Conservation (phyloP, 306 rosid genomes). For the Lathyrus tuberosus region DNA sequence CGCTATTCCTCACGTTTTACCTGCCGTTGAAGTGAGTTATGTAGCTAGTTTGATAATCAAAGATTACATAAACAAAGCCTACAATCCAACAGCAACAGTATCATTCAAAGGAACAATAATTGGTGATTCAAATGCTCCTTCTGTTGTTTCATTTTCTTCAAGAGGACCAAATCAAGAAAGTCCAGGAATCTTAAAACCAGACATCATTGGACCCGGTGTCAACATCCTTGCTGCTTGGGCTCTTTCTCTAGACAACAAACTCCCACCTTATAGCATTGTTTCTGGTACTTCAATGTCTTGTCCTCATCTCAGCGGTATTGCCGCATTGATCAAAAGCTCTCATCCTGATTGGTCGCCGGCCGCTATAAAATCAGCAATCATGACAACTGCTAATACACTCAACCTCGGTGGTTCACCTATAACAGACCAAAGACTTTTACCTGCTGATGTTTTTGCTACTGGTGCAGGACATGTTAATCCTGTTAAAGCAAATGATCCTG, state of each 20-base stretch:
- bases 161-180: constrained; percentile 62
- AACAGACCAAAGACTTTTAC: constrained; percentile 41
- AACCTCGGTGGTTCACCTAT: constrained; percentile 50
- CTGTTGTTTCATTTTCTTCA: constrained; percentile 55
- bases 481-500: constrained; percentile 49
- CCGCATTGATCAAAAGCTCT: constrained; percentile 61
- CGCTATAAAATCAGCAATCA: constrained; percentile 65
- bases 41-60: constrained; percentile 45
- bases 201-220: constrained; percentile 59
- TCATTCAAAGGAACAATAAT: constrained; percentile 56
- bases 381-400: constrained; percentile 44
- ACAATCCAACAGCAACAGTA: constrained; percentile 45
- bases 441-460: constrained; percentile 55
- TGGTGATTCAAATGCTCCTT: constrained; percentile 49
- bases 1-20: constrained; percentile 46
- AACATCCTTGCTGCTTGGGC: constrained; percentile 68
- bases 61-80: constrained; percentile 47
- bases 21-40: constrained; percentile 51
- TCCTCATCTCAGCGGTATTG: constrained; percentile 64
- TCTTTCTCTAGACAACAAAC: constrained; percentile 41
- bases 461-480: constrained; percentile 76
- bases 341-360: constrained; percentile 76
- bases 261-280: constrained; percentile 45
- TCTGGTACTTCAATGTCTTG: constrained; percentile 67
- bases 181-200: constrained; percentile 61